These are phyloP conservation scores for Aleurites moluccanus DNA, from an alignment of 441 rosid species.

Conservation along the genomic window DNA sequence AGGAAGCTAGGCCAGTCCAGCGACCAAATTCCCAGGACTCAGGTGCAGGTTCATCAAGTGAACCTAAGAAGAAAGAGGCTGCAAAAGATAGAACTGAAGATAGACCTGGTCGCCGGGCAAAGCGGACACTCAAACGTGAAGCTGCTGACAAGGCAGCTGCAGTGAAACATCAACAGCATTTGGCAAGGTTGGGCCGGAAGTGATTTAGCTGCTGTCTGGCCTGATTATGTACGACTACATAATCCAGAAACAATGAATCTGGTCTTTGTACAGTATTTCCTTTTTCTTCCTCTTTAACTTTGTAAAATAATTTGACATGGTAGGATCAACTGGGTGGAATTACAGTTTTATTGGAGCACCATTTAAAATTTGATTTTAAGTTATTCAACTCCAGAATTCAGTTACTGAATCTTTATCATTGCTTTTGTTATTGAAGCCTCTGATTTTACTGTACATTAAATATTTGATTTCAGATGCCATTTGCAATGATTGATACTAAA, in stretches of 20 bases:
- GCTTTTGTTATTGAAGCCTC: neutral
- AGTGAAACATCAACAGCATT: conserved; percentile 65
- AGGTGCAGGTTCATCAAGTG: conserved; percentile 55
- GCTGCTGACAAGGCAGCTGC: conserved; percentile 94
- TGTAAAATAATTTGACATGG: conserved; percentile 20
- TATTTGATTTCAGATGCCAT: neutral
- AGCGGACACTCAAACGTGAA: conserved; percentile 87
- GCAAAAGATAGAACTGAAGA: conserved; percentile 44
- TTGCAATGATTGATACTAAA: neutral
- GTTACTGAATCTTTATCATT: too few relatives aligned
- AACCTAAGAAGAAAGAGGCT: conserved; percentile 55
- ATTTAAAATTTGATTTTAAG: neutral
- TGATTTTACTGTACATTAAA: neutral
- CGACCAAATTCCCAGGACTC: conserved; percentile 37
- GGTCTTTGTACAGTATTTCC: conserved; percentile 40
- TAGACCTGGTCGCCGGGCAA: conserved; percentile 75
- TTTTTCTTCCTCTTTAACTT: neutral
- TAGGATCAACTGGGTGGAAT: neutral
- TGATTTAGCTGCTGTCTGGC: conserved; percentile 21
- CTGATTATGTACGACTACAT: neutral
- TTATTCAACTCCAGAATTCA: neutral
- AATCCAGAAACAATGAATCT: conserved; percentile 21
- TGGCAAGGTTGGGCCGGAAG: conserved; percentile 58
- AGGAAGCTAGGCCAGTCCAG: conserved; percentile 74
- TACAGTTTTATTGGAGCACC: neutral